phyloP scores from a whole-genome alignment of 257 asterid genomes.

The Solanum megistacrolobum region DNA sequence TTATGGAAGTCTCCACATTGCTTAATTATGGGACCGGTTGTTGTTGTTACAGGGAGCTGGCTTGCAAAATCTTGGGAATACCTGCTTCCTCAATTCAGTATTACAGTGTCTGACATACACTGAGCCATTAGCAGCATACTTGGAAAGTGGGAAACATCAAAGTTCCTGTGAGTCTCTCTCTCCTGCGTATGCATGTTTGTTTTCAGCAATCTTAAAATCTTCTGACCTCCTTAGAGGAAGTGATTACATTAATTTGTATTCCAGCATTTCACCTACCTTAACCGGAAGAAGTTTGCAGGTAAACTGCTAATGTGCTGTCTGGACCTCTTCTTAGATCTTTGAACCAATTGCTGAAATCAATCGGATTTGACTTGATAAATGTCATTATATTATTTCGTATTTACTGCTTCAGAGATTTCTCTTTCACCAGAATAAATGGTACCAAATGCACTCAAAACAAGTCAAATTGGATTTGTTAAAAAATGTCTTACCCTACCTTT shows the following conservation, averaged over 20 bases:
- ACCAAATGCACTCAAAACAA: background rate
- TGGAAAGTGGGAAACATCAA: conserved; percentile 95
- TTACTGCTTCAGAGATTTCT: background rate
- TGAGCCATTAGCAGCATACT: conserved; percentile 94
- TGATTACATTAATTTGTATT: background rate
- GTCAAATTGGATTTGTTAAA: background rate
- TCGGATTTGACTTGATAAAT: background rate
- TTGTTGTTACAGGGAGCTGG: conserved; percentile 86
- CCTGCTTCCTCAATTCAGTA: conserved; percentile 90
- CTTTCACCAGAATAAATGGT: background rate
- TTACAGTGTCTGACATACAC: conserved; percentile 94
- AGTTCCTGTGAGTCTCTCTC: conserved; percentile 62
- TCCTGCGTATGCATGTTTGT: background rate
- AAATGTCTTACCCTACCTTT: background rate
- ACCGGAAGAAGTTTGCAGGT: background rate
- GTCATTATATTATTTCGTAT: background rate
- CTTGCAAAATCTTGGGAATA: conserved; percentile 90
- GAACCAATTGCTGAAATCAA: background rate
- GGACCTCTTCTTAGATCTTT: background rate
- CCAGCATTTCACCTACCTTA: background rate
- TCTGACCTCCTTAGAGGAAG: background rate
- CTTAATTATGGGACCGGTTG: conserved; percentile 5
- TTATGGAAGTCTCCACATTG: background rate
- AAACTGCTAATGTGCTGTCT: background rate
- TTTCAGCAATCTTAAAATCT: background rate